Evolutionary conservation across 768 basidiomycete genomes (phyloP).

Genomic region (Polyporus arcularius): DNA sequence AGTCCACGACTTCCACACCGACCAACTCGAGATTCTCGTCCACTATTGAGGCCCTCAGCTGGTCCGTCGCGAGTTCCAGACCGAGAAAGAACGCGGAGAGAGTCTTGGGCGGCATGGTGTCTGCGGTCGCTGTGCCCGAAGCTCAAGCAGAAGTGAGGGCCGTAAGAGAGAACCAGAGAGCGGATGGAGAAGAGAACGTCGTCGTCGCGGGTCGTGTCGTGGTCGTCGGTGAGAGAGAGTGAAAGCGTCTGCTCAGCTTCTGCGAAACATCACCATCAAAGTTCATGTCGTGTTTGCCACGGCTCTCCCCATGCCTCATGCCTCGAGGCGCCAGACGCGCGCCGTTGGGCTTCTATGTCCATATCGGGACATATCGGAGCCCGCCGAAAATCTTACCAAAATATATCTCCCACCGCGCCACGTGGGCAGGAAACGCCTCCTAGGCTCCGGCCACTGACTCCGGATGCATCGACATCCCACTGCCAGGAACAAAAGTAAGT

Average conservation of each 20-base stretch:
- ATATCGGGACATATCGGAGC: not conserved
- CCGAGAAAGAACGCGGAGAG: conserved; percentile 73
- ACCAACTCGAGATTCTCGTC: conserved; percentile 82
- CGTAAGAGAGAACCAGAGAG: not conserved
- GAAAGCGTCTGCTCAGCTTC: conserved; percentile 16
- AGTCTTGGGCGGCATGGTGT: conserved; percentile 38
- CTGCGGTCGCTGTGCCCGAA: conserved; percentile 4
- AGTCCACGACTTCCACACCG: conserved; percentile 81
- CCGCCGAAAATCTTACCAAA: not conserved
- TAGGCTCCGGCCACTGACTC: too few relatives aligned
- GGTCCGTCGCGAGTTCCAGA: conserved; percentile 83
- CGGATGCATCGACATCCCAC: too few relatives aligned
- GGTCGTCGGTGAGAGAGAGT: conserved; percentile 18
- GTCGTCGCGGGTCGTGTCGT: conserved; percentile 23
- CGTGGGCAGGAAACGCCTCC: not conserved
- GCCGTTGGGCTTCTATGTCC: not conserved
- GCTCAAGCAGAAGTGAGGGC: conserved; percentile 5
- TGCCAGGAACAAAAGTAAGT: too few relatives aligned
- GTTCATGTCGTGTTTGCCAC: conserved; percentile 19
- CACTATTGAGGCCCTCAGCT: conserved; percentile 79
- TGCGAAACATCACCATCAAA: conserved; percentile 23
- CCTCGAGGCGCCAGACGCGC: not conserved
- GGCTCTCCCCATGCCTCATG: conserved; percentile 13
- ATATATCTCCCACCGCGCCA: not conserved
- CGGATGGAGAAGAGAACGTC: not conserved